Evolutionary conservation across 495 filamentous ascomycete genomes (phyloP).

Genomic region (Jackrogersella minutella): DNA sequence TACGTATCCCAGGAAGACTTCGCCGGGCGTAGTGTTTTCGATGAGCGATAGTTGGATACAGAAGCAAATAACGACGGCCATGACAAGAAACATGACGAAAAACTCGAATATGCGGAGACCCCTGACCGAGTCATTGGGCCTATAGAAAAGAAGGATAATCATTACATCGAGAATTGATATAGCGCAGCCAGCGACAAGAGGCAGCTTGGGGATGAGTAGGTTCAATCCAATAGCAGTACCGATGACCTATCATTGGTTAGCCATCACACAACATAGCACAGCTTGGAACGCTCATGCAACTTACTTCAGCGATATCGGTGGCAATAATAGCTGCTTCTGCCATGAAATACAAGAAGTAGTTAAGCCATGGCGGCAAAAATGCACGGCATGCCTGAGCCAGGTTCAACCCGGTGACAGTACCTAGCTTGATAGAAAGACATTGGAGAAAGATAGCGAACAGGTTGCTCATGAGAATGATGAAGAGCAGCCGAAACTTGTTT

Average conservation of each 20-base stretch:
- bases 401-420: constrained; percentile 84
- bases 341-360: constrained; percentile 75
- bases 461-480: constrained; percentile 84
- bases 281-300: background rate
- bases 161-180: constrained; percentile 87
- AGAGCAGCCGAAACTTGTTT: constrained; percentile 73
- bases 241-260: constrained; percentile 68
- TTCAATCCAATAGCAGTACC: constrained; percentile 93
- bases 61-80: constrained; percentile 90
- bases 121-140: constrained; percentile 74
- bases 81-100: constrained; percentile 79
- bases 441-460: constrained; percentile 86
- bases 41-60: constrained; percentile 88
- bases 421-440: constrained; percentile 82
- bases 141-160: constrained; percentile 84
- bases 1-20: constrained; percentile 85
- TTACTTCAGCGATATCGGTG: constrained; percentile 85
- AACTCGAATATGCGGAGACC: constrained; percentile 80
- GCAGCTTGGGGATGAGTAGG: constrained; percentile 76
- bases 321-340: constrained; percentile 85
- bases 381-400: constrained; percentile 79
- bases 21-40: constrained; percentile 68
- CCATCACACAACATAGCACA: too few species aligned
- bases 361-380: constrained; percentile 80
- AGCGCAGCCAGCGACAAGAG: constrained; percentile 85